Evolutionary conservation across 139 green algal species (phyloP), one percentile per base, ranked within the genome.

Genomic region (Micromonas commoda): DNA sequence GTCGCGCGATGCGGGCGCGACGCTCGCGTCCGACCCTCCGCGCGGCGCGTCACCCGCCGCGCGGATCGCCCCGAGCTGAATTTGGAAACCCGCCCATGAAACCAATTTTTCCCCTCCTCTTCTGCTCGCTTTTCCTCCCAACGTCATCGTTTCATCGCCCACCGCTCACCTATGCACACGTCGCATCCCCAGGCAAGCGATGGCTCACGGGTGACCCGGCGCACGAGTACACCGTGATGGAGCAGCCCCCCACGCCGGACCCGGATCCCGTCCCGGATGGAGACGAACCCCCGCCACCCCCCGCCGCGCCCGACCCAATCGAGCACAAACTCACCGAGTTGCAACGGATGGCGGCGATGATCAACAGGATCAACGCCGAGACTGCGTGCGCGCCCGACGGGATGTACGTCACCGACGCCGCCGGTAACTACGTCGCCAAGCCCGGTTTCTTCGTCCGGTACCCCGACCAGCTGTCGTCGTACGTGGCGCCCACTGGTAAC

Each of bases 381-480:
- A 68, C 32, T 3, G 84, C 79, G 2, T 39, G n/a, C 37, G 65
- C 85, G 24, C 71, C 84, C 81, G 34, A 77, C 0, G 61, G 79
- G 74, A 26, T 35, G 75, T 38, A 66, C 69, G 19, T 68, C 60
- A 32, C n/a, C 13, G 60, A 29, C 19, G 60, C 60, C 13, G 19
- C 24, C 60, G 26, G 24, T 0, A 19, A 29, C 60, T 32, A 32
- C 60, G 24, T 29, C 13, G 24, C 13, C 60, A 32, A 35, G 13
- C 60, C 69, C 24, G 3, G 87, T 9, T 94, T 92, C 66, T 57
- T 79, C 5, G 51, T 89, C 13, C 26, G 77, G 4, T 90, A 89
- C 82, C 90, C 90, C 39, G 90, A 92, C 61, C 91, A 92, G 84
- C 85, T 94, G 1, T 88, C 92, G 74, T 80, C 61, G 21, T 94